Evolutionary conservation across 169 alveolate genomes (phyloP).

Genomic region (Eimeria praecox): DNA sequence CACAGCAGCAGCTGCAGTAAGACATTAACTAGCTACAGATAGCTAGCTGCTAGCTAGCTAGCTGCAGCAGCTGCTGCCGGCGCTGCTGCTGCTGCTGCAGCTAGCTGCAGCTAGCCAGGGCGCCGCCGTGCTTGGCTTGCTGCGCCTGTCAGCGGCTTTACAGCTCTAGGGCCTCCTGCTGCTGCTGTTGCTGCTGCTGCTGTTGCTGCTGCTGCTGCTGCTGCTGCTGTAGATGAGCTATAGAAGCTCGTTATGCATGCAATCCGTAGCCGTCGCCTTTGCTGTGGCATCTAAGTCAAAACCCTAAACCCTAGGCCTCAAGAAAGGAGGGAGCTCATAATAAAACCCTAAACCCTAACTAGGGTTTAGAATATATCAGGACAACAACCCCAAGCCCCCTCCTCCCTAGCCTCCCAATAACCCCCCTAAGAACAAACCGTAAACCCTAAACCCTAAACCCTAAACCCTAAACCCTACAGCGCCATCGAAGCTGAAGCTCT

Average conservation of each 20-base stretch:
- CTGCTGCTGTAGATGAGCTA: background rate
- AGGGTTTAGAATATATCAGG: conserved; percentile 74
- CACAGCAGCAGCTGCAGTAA: no score
- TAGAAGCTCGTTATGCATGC: background rate
- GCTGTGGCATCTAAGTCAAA: background rate
- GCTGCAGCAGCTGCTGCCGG: background rate
- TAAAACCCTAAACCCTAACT: conserved; percentile 8
- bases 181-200: conserved; percentile 33
- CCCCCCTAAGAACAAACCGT: conserved; percentile 62
- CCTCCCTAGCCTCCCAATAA: conserved; percentile 76
- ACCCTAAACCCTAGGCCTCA: background rate
- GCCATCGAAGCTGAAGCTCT: background rate
- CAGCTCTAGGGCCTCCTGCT: no score
- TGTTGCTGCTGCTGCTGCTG: background rate
- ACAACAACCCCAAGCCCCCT: conserved; percentile 41
- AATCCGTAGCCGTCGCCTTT: background rate
- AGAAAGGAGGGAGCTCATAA: no score
- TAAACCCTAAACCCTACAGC: background rate
- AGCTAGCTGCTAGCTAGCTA: background rate
- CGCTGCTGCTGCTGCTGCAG: background rate
- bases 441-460: background rate
- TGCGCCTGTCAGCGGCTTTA: no score
- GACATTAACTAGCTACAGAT: no score
- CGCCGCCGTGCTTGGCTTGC: no score
- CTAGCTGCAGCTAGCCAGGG: background rate